phyloP scores from a whole-genome alignment of 208 protist genomes.

The Leishmania braziliensis region DNA sequence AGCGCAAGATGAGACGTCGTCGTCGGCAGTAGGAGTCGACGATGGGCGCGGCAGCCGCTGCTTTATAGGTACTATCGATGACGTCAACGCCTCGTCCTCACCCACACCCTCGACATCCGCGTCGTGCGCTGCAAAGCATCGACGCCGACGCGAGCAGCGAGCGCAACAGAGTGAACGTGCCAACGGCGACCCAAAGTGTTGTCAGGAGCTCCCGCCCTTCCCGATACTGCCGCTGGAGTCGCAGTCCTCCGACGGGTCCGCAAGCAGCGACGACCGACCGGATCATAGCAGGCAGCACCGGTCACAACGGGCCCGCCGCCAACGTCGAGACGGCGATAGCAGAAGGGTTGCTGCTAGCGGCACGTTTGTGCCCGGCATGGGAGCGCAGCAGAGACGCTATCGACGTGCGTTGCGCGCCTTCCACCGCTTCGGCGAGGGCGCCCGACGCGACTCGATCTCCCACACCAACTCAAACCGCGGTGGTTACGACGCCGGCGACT shows the following conservation, averaged over 20 bases:
- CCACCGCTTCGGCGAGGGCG: background rate
- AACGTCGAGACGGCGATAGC: background rate
- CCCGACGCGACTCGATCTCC: background rate
- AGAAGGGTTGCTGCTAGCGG: background rate
- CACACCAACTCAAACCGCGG: background rate
- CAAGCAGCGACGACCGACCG: background rate
- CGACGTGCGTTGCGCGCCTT: background rate
- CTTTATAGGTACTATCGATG: background rate
- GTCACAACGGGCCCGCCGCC: background rate
- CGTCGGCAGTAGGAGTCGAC: background rate
- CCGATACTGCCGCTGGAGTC: background rate
- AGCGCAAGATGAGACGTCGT: background rate
- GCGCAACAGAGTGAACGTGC: background rate
- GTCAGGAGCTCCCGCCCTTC: background rate
- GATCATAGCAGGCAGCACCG: background rate
- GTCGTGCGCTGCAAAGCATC: background rate
- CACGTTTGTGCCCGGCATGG: background rate
- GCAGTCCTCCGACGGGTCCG: background rate
- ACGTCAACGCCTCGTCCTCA: background rate
- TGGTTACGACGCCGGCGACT: background rate
- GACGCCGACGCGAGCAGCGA: conserved; percentile 4
- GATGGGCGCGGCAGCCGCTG: background rate
- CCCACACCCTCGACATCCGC: conserved; percentile 2
- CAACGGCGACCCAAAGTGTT: background rate
- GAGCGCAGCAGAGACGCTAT: background rate